Evolutionary conservation across 2,329 filamentous ascomycete species (phyloP), one percentile per base, ranked within the genome.

Genomic region (Colletotrichum costaricense): DNA sequence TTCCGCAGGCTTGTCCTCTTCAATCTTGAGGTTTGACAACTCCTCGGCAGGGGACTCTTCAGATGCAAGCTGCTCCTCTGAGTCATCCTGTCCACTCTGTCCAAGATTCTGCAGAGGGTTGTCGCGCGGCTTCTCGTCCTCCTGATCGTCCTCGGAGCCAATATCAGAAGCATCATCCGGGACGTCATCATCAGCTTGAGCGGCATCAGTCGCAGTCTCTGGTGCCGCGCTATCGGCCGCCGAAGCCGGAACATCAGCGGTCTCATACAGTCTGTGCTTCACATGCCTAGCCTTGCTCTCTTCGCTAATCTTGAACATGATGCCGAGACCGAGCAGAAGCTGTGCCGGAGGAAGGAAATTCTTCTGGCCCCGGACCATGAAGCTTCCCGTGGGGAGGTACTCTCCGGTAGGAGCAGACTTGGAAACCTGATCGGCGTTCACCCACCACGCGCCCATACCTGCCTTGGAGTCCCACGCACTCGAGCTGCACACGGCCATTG

Each of bases 401-500:
- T 97, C 95, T 28, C 96, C 96, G 0, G 90, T 91, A 1, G 92
- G 88, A 0, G 93, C 92, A 42, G 91, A 94, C 83, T 98, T 98
- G 11, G 94, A 95, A 0, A 99, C 94, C 81, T 98, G 95, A 67
- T 96, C 92, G 2, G 94, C 93, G 74, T 93, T 92, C 0, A 97
- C 96, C 97, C 97, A 99, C 93, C 94, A 99, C 9, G 96, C 95
- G 22, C 94, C 93, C 94, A 98, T 97, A 19, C 95, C 91, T 9
- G 96, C 96, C 82, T 99, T 99, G 1, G 94, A 96, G 74, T 98
- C 97, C 97, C 97, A 99, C 0, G 96, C 97, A 69, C 88, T 93
- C 1, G 95, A 98, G 9, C 94, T 93, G 75, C 94, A 94, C 5
- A 99, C 93, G 0, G 93, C 92, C 35, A 98, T 84, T 57, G 92